Evolutionary conservation across 2,329 filamentous ascomycete genomes (phyloP).

Genomic region (Fusarium foetens): DNA sequence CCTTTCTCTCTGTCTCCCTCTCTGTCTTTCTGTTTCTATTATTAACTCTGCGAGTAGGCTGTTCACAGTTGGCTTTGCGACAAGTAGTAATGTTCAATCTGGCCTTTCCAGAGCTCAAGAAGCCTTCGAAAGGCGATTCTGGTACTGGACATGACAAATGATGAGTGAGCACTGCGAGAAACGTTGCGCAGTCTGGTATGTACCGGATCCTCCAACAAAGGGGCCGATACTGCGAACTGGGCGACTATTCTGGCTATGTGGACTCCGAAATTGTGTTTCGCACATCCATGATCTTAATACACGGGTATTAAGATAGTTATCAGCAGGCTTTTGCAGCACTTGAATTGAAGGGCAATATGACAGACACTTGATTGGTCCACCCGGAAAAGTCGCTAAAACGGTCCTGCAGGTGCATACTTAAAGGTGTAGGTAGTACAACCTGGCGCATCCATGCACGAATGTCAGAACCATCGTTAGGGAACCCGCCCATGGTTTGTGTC

Average conservation of each 20-base stretch:
- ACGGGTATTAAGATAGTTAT: conserved; percentile 43
- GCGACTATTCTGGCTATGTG: conserved; percentile 36
- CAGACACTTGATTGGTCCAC: conserved; percentile 33
- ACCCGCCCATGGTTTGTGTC: conserved; percentile 24
- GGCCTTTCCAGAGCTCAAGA: conserved; percentile 7
- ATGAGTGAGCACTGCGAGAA: conserved; percentile 32
- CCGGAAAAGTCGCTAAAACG: conserved; percentile 42
- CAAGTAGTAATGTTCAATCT: conserved; percentile 4
- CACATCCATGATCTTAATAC: conserved; percentile 44
- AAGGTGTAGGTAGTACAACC: conserved; percentile 36
- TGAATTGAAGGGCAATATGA: conserved; percentile 10
- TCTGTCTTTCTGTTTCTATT: not conserved
- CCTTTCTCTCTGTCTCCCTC: not conserved
- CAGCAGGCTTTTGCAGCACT: conserved; percentile 35
- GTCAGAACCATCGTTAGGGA: conserved; percentile 31
- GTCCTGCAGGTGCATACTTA: conserved; percentile 43
- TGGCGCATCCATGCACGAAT: conserved; percentile 36
- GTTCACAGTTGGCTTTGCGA: conserved; percentile 12
- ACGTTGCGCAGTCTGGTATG: conserved; percentile 18
- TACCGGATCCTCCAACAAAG: conserved; percentile 35
- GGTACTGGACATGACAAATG: conserved; percentile 36
- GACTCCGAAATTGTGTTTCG: conserved; percentile 46
- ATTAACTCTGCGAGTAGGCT: not conserved
- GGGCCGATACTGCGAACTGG: conserved; percentile 37
- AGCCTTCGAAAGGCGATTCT: conserved; percentile 26